phyloP scores from a whole-genome alignment of 768 basidiomycete genomes.

The Hysterangium stoloniferum region DNA sequence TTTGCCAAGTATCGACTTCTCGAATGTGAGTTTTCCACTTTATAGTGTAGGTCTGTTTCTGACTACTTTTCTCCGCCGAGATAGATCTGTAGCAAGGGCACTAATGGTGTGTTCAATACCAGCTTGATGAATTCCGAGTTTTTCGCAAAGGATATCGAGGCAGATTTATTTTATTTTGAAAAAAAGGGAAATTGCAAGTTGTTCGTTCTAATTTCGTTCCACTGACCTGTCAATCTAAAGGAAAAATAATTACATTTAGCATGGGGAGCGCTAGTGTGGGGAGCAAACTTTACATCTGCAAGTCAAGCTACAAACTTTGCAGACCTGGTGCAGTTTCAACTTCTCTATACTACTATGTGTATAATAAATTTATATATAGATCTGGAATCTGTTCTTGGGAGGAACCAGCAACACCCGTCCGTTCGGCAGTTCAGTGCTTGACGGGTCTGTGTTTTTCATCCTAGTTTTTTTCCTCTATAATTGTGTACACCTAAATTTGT shows the following conservation, averaged over 20 bases:
- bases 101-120: constrained; percentile 54
- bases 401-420: constrained; percentile 13
- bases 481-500: too few species aligned
- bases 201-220: background rate
- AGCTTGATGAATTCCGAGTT: constrained; percentile 51
- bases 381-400: constrained; percentile 17
- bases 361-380: background rate
- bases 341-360: background rate
- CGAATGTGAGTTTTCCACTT: background rate
- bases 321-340: background rate
- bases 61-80: background rate
- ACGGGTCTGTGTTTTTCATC: constrained; percentile 14
- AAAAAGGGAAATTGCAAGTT: too few species aligned
- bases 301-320: constrained; percentile 14
- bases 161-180: constrained; percentile 11
- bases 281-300: constrained; percentile 11
- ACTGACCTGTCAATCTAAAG: constrained; percentile 14
- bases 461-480: too few species aligned
- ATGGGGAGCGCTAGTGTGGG: constrained; percentile 13
- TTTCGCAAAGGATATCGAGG: constrained; percentile 51
- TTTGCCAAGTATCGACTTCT: background rate
- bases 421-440: constrained; percentile 16
- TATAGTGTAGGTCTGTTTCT: background rate
- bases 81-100: constrained; percentile 45
- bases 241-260: constrained; percentile 15